Evolutionary conservation across 2,329 filamentous ascomycete genomes (phyloP), one percentile per base, ranked within the genome.

Genomic region (Trichocomaceae sp.): DNA sequence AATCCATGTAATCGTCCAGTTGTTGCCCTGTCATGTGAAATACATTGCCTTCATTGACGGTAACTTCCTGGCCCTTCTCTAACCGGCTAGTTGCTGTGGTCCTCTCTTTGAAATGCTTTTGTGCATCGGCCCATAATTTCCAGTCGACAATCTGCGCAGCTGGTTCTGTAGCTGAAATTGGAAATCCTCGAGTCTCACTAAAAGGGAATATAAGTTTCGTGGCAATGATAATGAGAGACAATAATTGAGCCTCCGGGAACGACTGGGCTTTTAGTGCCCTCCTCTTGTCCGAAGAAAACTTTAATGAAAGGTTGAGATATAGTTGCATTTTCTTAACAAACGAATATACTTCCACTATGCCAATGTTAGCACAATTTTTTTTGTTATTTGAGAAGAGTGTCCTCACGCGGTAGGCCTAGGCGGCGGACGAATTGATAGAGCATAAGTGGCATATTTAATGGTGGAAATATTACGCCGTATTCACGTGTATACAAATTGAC

Each of bases 131-230:
- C 92, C 92, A 97, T 29, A 70, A 71, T 0, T 70, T 59, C 92
- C 92, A 97, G 65, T 92, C 75, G 54, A 96, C 75, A 19, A 71
- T 69, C n/a, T 84, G 70, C 3, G 75, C 75, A 13, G 82, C 76
- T 1, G 83, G 79, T 56, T 88, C 85, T 9, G 74, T 72, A 13
- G 73, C 60, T 17, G 75, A 76, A 35, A 65, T 69, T 7, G 78
- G 79, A 60, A 76, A 74, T 42, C 84, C 75, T 51, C 75, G 68
- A 12, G 78, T 63, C 20, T 75, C 73, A 63, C 89, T 83, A 45
- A 96, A 83, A 0, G 92, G 89, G 62, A 89, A 90, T 19, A 87
- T 76, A 2, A 96, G 69, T 63, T 96, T 96, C 3, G 86, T 83
- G 3, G 87, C 83, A 13, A 95, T 78, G 2, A 96, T 75, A 3